Evolutionary conservation across 116 monocot species (phyloP).

Genomic region (Trichopus zeylanicus): DNA sequence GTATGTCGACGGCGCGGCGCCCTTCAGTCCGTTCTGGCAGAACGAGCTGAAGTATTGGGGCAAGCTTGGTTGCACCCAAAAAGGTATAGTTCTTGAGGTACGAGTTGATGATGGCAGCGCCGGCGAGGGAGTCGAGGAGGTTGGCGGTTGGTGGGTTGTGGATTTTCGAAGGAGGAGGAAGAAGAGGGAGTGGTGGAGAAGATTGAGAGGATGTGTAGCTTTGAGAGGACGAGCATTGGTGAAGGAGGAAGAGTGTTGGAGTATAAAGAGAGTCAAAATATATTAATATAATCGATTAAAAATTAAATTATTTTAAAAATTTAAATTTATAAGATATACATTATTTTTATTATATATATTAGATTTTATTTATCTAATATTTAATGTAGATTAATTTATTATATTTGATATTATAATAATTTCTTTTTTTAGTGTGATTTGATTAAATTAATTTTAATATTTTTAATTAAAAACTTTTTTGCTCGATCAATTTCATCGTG

Average conservation of each 20-base stretch:
- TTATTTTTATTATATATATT: no score
- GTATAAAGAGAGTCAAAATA: no score
- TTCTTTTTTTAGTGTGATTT: no score
- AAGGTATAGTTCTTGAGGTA: slow-evolving; percentile 29
- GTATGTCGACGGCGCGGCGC: slow-evolving; percentile 1
- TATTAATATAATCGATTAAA: no score
- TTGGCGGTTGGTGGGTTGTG: slow-evolving; percentile 8
- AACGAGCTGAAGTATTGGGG: slow-evolving; percentile 16
- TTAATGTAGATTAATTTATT: no score
- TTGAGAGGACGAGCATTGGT: slow-evolving; percentile 1
- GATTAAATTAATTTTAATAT: no score
- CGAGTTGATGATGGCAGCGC: slow-evolving; percentile 20
- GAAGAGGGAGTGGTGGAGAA: slow-evolving; percentile 14
- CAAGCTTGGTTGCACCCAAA: slow-evolving; percentile 12
- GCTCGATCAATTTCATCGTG: no score
- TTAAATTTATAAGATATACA: no score
- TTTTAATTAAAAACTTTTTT: no score
- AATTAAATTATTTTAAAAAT: no score
- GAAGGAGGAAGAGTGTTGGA: slow-evolving; percentile 16
- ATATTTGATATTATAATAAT: no score
- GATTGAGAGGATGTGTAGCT: slow-evolving; percentile 16
- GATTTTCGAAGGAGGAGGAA: slow-evolving; percentile 8
- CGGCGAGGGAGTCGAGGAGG: neutral
- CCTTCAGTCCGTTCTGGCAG: slow-evolving; percentile 13
- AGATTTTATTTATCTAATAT: no score